Evolutionary conservation across 2,329 filamentous ascomycete genomes (phyloP), one percentile per base, ranked within the genome.

Genomic region (Sclerotinia subarctica): DNA sequence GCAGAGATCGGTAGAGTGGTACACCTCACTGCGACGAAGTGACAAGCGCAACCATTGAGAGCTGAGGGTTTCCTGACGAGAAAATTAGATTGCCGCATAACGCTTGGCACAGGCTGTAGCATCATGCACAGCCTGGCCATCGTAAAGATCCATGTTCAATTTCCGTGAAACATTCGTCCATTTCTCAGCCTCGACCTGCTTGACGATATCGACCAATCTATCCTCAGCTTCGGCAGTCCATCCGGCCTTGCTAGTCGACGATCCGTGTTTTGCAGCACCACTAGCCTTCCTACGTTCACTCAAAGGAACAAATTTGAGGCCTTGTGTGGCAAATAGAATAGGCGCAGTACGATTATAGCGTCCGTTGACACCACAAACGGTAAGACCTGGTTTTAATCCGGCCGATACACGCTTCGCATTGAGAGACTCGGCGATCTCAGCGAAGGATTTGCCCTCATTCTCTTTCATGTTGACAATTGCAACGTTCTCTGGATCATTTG

Each of bases 341-440:
- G 76, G 76, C 5, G 75, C 76, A 26, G 72, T 77, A 5, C 76
- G 75, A 35, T 74, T 77, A 57, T 77, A 77, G 51, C 76, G 69
- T 26, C 69, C 71, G 19, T 73, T 73, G 19, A 74, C 71, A 19
- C 71, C 71, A 42, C 70, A 74, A 6, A 69, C 60, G 26, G 71
- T 73, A 3, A 77, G 71, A 26, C 47, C 70, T 4, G 73, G 73
- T 3, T 60, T 29, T 6, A 47, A 66, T 5, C 76, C 76, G 1
- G 49, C 35, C 0, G 35, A 29, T 21, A 76, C 64, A 3, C 74
- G 70, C 8, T 70, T 53, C 1, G 66, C 38, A 38, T 78, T 78
- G 19, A 77, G 59, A 1, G 19, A 26, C 0, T 73, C 64, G 0
- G 67, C 71, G 42, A 77, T 76, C 2, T 76, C 63, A 0, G 38